These are phyloP conservation scores for Evernia prunastri DNA, from an alignment of 495 filamentous ascomycete species.

Conservation along the genomic window DNA sequence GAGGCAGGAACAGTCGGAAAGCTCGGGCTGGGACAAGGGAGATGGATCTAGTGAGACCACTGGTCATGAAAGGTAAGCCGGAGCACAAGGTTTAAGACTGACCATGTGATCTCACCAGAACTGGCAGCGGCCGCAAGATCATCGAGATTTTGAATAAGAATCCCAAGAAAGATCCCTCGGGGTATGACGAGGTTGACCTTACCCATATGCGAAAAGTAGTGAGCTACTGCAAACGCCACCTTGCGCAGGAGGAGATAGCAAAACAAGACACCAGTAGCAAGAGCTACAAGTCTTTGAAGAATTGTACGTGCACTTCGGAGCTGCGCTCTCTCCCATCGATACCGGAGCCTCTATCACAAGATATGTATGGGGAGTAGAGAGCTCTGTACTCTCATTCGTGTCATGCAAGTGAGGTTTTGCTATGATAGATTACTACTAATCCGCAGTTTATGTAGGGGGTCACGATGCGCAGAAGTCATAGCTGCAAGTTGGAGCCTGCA, in stretches of 20 bases:
- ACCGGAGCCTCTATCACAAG: conserved; percentile 2
- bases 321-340: conserved; percentile 38
- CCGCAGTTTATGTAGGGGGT: background rate
- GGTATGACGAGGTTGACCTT: conserved; percentile 51
- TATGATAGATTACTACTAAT: background rate
- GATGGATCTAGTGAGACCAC: conserved; percentile 56
- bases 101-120: background rate
- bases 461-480: background rate
- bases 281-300: conserved; percentile 57
- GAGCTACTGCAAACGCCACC: conserved; percentile 54
- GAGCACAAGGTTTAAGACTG: background rate
- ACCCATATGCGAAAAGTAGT: conserved; percentile 62
- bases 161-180: conserved; percentile 46
- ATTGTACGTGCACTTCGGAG: conserved; percentile 45
- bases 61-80: conserved; percentile 54
- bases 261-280: conserved; percentile 51
- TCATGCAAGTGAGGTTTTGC: background rate
- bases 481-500: background rate
- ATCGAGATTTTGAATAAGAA: conserved; percentile 58
- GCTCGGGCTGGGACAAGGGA: conserved; percentile 51
- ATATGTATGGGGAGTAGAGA: background rate
- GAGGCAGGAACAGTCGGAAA: conserved; percentile 45
- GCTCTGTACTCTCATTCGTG: background rate
- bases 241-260: conserved; percentile 56
- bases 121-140: conserved; percentile 52